Evolutionary conservation across 75 land plant species (phyloP), one percentile per base, ranked within the genome.

Genomic region (Pinus tabuliformis): DNA sequence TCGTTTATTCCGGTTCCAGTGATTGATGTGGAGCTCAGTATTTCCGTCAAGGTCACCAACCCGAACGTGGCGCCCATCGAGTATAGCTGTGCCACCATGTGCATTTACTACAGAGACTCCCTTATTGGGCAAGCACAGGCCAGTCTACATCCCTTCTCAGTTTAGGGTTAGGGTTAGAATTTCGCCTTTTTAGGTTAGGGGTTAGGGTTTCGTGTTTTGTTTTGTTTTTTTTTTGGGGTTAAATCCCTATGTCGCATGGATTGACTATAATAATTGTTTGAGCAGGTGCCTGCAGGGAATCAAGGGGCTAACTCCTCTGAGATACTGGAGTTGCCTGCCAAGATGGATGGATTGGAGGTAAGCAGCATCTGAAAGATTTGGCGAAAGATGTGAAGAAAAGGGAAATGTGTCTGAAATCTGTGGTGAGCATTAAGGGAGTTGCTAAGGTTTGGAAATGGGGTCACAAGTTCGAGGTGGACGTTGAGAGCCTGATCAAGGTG

Each of bases 31-130:
- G 90, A 91, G 73, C 81, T 95, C 75, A 77, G 81, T 74, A 89
- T 95, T 72, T 83, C 84, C 79, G 82, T 95, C 78, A 91, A 91
- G 62, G 91, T 90, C 77, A 86, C 82, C 73, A 95, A 93, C 83
- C 92, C 93, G 59, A 95, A 95, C 80, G 77, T 85, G 64, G 83
- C 84, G 4, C 89, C 92, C 60, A 84, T 95, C 78, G 52, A 75
- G 65, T 95, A 91, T 85, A 65, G 83, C 57, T 78, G 86, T 73
- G 79, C 98, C 65, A 81, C 80, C 76, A 86, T 95, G 89, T 84
- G 85, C 82, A 91, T 95, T 79, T 89, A 83, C 89, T 95, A 95
- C 86, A 82, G 71, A 21, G 92, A 91, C 11, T 73, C 85, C 14
- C 89, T 86, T 59, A 90, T 95, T 76, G 98, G 92, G 59, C 79